Percentiles rank a stretch among this genome's conserved stretches.
Conservation (phyloP, 106 monocot genomes). For the Agapanthus africanus region DNA sequence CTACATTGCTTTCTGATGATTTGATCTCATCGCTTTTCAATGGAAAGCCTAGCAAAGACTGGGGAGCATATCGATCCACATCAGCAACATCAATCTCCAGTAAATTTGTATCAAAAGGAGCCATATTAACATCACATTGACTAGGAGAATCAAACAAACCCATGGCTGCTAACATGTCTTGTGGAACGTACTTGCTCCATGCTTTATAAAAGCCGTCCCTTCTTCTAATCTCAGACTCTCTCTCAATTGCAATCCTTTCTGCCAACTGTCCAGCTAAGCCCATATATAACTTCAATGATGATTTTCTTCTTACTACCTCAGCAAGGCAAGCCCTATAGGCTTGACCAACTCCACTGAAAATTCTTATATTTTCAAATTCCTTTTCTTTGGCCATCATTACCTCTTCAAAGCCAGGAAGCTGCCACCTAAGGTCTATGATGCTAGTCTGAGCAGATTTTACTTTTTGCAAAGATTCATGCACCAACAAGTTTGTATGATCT, state of each 20-base stretch:
- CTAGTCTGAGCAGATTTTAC: slow-evolving; percentile 55
- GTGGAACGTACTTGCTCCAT: slow-evolving; percentile 67
- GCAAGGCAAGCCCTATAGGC: slow-evolving; percentile 91
- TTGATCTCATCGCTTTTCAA: slow-evolving; percentile 32
- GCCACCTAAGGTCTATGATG: slow-evolving; percentile 63
- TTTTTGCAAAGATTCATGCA: slow-evolving; percentile 82
- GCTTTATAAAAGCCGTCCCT: slow-evolving; percentile 64
- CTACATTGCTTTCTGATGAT: slow-evolving; percentile 6
- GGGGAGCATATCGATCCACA: slow-evolving; percentile 67
- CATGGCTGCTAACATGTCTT: slow-evolving; percentile 66
- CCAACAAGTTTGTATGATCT: slow-evolving; percentile 66
- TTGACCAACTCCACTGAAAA: slow-evolving; percentile 61
- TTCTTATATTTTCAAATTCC: slow-evolving; percentile 60
- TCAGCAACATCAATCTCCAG: slow-evolving; percentile 78
- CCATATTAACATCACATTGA: slow-evolving; percentile 74
- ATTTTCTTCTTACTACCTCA: slow-evolving; percentile 74
- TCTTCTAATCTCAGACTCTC: slow-evolving; percentile 67
- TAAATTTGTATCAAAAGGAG: slow-evolving; percentile 74
- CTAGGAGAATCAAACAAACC: slow-evolving; percentile 88
- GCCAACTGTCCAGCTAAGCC: slow-evolving; percentile 84
- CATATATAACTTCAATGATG: slow-evolving; percentile 79
- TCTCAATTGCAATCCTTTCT: slow-evolving; percentile 77
- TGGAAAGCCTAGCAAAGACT: slow-evolving; percentile 28
- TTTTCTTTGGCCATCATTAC: slow-evolving; percentile 82
- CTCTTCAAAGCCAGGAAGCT: slow-evolving; percentile 90